phyloP scores from a whole-genome alignment of 345 rosid species.

The Crucihimalaya himalaica region DNA sequence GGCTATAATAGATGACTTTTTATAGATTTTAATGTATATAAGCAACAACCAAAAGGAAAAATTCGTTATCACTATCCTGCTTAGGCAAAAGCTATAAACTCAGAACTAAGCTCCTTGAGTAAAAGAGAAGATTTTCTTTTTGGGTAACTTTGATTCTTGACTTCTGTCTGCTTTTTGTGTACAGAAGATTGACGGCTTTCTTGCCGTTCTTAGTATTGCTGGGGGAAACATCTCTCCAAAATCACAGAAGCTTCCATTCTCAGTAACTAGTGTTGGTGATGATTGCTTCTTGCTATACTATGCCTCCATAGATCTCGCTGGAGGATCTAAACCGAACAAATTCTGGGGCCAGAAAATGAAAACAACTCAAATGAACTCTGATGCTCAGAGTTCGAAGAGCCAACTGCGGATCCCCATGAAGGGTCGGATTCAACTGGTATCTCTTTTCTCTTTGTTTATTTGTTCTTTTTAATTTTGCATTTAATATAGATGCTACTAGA shows the following conservation, averaged over 20 bases:
- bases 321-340: constrained; percentile 58
- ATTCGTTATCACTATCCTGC: neutral
- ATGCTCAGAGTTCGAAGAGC: constrained; percentile 64
- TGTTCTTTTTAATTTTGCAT: constrained; percentile 7
- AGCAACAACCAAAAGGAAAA: constrained; percentile 23
- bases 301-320: constrained; percentile 78
- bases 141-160: constrained; percentile 8
- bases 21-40: constrained; percentile 12
- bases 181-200: constrained; percentile 86
- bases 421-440: constrained; percentile 94
- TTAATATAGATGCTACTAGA: neutral
- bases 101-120: neutral
- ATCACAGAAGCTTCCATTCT: constrained; percentile 90
- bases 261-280: constrained; percentile 86
- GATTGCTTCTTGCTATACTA: constrained; percentile 77
- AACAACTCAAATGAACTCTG: constrained; percentile 54
- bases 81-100: neutral
- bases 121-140: neutral
- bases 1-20: neutral
- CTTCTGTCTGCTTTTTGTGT: constrained; percentile 26
- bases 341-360: constrained; percentile 57
- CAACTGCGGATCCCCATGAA: constrained; percentile 79
- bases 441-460: constrained; percentile 17
- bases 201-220: constrained; percentile 88
- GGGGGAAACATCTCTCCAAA: constrained; percentile 89